Evolutionary conservation across 768 basidiomycete species (phyloP), one percentile per base, ranked within the genome.

Genomic region (Mrakia gelida): DNA sequence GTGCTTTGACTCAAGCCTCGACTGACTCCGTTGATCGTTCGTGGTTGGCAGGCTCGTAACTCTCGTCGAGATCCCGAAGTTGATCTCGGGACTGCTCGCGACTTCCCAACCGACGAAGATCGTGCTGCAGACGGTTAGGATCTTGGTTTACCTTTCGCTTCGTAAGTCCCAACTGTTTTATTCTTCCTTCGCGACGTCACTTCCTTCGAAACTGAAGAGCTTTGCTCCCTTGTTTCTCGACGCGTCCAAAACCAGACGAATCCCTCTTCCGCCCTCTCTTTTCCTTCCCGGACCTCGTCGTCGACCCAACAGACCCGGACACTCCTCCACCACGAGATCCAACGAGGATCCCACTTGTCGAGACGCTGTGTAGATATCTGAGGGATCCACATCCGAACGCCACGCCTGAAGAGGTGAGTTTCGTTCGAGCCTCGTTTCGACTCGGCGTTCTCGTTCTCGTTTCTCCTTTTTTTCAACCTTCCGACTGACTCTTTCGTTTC

Each of bases 201-300:
- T 45, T 45, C 11, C 5, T 45, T 13, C 45, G 45, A 45, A 38
- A 45, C 45, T 45, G 45, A 45, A 3, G 15, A 45, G 45, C 38
- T 8, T 38, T 38, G 4, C 38, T 8, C 8, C 38, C 11, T 45
- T 15, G 45, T 45, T 45, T 23, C 49, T 43, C n/a, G n/a, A 23
- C 45, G 9, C 45, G 45, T 9, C 38, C 18, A 15, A 15, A 26
- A 45, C 34, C 21, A 78, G 77, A 73, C 65, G 77, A 78, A 9
- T 30, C 54, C 38, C 68, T 78, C 52, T 78, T 74, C 67, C 62
- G 54, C 15, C 73, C 77, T 3, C 73, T 78, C 26, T 43, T 78
- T 18, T 73, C 73, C 54, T 78, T 59, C 65, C 73, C 77, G 15
- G 77, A 78, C 67, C 43, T 34, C 45, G 23, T 21, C 10, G 67